phyloP scores from a whole-genome alignment of 1,284 basidiomycete genomes.

The Wolfiporia cocos region DNA sequence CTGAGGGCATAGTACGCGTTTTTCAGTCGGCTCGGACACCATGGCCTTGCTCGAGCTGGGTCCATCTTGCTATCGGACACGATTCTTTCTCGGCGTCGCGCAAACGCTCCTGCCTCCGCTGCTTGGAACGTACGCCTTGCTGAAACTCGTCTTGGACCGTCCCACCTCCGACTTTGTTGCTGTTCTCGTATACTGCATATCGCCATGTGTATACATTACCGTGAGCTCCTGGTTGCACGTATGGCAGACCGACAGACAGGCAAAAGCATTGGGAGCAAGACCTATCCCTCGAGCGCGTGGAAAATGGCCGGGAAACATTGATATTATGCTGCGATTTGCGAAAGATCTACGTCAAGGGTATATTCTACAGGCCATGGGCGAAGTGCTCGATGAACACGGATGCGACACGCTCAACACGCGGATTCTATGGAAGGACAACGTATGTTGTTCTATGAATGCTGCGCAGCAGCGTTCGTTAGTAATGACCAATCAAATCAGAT shows the following conservation, averaged over 20 bases:
- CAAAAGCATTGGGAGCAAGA: conserved; percentile 33
- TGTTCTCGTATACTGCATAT: background rate
- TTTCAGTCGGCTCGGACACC: no score
- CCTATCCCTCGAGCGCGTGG: conserved; percentile 50
- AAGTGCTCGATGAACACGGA: conserved; percentile 55
- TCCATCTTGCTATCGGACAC: conserved; percentile 2
- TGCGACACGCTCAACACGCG: conserved; percentile 56
- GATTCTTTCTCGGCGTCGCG: conserved; percentile 1
- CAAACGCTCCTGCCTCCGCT: conserved; percentile 1
- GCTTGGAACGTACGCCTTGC: background rate
- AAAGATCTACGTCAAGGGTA: conserved; percentile 50
- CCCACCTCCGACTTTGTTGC: background rate
- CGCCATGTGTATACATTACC: conserved; percentile 1
- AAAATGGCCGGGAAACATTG: conserved; percentile 64
- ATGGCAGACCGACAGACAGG: conserved; percentile 4
- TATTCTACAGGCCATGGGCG: conserved; percentile 45
- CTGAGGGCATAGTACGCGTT: no score
- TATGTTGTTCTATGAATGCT: conserved; percentile 21
- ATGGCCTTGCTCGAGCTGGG: background rate
- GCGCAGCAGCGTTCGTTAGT: no score
- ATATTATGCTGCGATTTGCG: conserved; percentile 50
- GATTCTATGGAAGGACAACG: conserved; percentile 57
- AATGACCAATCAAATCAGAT: background rate
- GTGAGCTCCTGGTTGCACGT: background rate
- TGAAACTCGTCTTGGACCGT: background rate